phyloP scores from a whole-genome alignment of 2,329 filamentous ascomycete species.

The Raffaelea deltoideospora region DNA sequence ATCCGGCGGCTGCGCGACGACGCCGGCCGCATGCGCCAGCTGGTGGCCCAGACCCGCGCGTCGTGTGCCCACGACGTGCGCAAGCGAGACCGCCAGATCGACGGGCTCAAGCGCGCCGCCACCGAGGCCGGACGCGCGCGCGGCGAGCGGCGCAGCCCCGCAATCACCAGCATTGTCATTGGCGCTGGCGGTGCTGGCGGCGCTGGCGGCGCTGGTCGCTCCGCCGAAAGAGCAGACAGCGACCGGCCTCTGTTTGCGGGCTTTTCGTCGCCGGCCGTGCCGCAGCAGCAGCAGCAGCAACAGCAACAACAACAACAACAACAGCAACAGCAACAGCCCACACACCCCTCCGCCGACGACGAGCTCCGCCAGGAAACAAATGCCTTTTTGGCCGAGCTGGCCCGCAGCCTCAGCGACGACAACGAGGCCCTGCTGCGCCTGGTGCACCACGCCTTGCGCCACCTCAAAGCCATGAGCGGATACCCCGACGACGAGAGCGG shows the following conservation, averaged over 20 bases:
- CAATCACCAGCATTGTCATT: conserved; percentile 41
- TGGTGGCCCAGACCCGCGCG: conserved; percentile 68
- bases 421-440: conserved; percentile 70
- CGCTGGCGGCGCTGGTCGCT: background rate
- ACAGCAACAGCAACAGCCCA: background rate
- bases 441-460: conserved; percentile 54
- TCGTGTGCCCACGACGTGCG: conserved; percentile 84
- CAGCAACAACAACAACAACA: background rate
- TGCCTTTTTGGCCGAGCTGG: conserved; percentile 73
- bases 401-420: conserved; percentile 73
- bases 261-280: background rate
- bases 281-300: background rate
- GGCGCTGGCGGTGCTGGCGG: conserved; percentile 21
- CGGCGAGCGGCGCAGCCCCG: conserved; percentile 37
- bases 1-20: conserved; percentile 74
- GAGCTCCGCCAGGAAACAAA: conserved; percentile 77
- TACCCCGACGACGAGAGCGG: conserved; percentile 19
- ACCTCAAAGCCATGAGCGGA: conserved; percentile 53
- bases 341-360: conserved; percentile 29
- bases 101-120: conserved; percentile 76
- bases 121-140: conserved; percentile 51
- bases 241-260: too few relatives aligned
- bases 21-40: conserved; percentile 59
- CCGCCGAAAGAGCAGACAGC: too few relatives aligned
- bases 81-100: conserved; percentile 78